Evolutionary conservation across 2,329 filamentous ascomycete genomes (phyloP).

Genomic region (Aspergillus brasiliensis): DNA sequence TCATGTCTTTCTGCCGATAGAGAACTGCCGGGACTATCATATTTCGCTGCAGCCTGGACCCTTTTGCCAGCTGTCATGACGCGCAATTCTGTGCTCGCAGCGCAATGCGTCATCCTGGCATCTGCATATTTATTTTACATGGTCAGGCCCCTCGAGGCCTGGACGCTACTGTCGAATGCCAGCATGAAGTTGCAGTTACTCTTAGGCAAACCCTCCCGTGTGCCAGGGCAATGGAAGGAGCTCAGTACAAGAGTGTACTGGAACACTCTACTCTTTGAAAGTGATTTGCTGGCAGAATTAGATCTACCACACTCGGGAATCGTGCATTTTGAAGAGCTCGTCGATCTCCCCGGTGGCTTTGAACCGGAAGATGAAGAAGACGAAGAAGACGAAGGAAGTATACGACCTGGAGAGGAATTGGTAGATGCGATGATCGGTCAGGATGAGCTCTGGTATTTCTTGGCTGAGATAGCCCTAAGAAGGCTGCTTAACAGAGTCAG

Average conservation of each 20-base stretch:
- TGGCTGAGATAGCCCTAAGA: constrained; percentile 78
- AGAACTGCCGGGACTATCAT: constrained; percentile 74
- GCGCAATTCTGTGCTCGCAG: constrained; percentile 73
- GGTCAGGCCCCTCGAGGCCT: constrained; percentile 78
- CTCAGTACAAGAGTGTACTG: constrained; percentile 78
- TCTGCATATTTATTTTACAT: constrained; percentile 83
- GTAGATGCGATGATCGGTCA: constrained; percentile 62
- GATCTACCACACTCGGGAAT: constrained; percentile 82
- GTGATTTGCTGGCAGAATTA: constrained; percentile 75
- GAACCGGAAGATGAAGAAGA: constrained; percentile 62
- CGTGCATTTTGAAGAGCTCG: constrained; percentile 77
- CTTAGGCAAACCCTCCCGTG: constrained; percentile 70
- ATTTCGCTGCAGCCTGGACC: constrained; percentile 79
- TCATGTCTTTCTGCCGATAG: constrained; percentile 68
- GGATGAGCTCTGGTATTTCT: constrained; percentile 83
- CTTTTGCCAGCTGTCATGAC: constrained; percentile 78
- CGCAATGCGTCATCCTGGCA: constrained; percentile 78
- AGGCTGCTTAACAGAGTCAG: constrained; percentile 76
- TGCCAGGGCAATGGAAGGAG: constrained; percentile 71
- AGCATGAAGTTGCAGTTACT: constrained; percentile 80
- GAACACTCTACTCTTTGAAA: constrained; percentile 80
- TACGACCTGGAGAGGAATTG: constrained; percentile 2
- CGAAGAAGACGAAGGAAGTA: neutral
- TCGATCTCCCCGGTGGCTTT: constrained; percentile 76
- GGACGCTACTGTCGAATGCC: constrained; percentile 76